A percentile compares a stretch with the other conserved stretches of the same genome.
Conservation (phyloP, 176 grass and related monocot genomes). For the Juncus effusus region DNA sequence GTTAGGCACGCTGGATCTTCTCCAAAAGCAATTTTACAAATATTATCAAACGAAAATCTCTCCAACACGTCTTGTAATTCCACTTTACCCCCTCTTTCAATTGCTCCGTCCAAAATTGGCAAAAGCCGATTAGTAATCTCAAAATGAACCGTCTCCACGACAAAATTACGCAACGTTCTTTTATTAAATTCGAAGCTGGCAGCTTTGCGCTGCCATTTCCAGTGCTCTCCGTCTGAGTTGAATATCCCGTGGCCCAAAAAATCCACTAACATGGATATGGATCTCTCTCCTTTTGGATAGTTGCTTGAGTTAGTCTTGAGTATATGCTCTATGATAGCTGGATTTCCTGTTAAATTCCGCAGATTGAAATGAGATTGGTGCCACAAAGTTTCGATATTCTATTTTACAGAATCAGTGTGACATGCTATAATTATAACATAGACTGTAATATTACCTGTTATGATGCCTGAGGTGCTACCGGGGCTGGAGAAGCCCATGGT, state of each 20-base stretch:
- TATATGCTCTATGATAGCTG: constrained; percentile 39
- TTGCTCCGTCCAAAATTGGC: constrained; percentile 7
- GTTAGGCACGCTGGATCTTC: constrained; percentile 51
- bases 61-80: constrained; percentile 41
- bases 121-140: constrained; percentile 35
- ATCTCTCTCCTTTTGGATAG: constrained; percentile 36
- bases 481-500: constrained; percentile 26
- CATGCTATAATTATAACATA: no score
- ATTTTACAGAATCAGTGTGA: no score
- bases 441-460: constrained; percentile 21
- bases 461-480: constrained; percentile 16
- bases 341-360: constrained; percentile 30
- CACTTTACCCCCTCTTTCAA: background rate
- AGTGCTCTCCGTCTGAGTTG: constrained; percentile 44
- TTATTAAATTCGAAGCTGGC: constrained; percentile 45
- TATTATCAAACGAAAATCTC: constrained; percentile 58
- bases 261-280: constrained; percentile 24
- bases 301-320: constrained; percentile 34
- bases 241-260: constrained; percentile 48
- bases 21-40: constrained; percentile 47
- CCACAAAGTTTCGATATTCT: no score
- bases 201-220: constrained; percentile 37
- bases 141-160: constrained; percentile 27
- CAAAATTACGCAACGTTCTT: constrained; percentile 36
- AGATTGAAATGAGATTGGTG: no score